Conservation (phyloP, 352 stramenopile species). For the Globisporangium perplexum region DNA sequence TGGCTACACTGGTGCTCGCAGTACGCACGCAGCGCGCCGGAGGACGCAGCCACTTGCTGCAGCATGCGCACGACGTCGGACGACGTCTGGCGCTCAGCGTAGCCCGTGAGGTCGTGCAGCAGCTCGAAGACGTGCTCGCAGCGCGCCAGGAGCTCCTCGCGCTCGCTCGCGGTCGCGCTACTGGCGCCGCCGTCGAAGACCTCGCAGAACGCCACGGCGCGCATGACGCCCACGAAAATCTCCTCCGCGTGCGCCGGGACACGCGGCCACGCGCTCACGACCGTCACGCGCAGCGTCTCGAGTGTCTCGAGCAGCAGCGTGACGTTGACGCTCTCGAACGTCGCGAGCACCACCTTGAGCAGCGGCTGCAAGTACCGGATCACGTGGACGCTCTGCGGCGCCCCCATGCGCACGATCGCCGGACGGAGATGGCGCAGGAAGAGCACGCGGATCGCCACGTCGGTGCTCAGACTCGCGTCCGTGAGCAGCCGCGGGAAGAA, state of each 20-base stretch:
- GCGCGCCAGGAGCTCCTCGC: conserved; percentile 20
- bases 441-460: conserved; percentile 45
- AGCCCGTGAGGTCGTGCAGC: conserved; percentile 22
- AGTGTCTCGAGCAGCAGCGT: conserved; percentile 47
- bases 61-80: conserved; percentile 3
- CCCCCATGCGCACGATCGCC: conserved; percentile 43
- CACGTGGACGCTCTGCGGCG: conserved; percentile 60
- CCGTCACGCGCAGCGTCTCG: conserved; percentile 41
- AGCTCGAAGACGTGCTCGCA: conserved; percentile 33
- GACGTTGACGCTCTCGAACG: conserved; percentile 60
- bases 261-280: conserved; percentile 61
- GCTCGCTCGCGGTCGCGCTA: conserved; percentile 23
- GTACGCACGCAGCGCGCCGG: conserved; percentile 3
- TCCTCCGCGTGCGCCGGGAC: conserved; percentile 59
- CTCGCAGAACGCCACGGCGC: conserved; percentile 59
- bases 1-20: conserved; percentile 8
- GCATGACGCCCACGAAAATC: conserved; percentile 66
- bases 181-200: conserved; percentile 34
- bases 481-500: conserved; percentile 63
- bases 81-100: background rate
- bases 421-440: conserved; percentile 50
- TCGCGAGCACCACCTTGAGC: conserved; percentile 63
- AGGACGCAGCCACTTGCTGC: conserved; percentile 2
- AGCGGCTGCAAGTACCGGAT: conserved; percentile 76
- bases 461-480: conserved; percentile 54